Conservation (phyloP, 108 stramenopile species). For the Nitzschia sp. region DNA sequence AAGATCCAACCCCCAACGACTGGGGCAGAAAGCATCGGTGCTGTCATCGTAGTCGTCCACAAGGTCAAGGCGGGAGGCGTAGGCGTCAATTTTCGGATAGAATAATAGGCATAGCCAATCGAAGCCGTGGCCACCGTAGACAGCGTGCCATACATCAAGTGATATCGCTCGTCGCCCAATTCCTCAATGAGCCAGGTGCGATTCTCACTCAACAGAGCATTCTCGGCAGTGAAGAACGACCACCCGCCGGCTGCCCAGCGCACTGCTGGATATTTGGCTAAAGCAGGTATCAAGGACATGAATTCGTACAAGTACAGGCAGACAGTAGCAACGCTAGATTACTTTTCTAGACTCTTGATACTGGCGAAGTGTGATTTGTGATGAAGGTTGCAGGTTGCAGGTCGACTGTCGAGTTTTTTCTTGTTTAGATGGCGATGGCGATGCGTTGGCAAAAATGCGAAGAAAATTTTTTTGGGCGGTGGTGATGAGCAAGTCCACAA, state of each 20-base stretch:
- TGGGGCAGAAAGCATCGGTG: constrained; percentile 13
- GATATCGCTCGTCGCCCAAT: constrained; percentile 75
- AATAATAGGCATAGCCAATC: constrained; percentile 69
- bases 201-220: constrained; percentile 88
- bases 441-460: too few species aligned
- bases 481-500: too few species aligned
- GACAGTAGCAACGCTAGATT: too few species aligned
- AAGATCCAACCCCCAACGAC: constrained; percentile 35
- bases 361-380: neutral
- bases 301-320: too few species aligned
- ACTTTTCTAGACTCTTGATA: too few species aligned
- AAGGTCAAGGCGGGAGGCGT: constrained; percentile 21
- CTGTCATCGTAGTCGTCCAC: neutral
- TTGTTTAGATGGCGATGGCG: too few species aligned
- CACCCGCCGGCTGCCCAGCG: constrained; percentile 81
- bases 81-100: constrained; percentile 41
- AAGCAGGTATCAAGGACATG: neutral
- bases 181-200: constrained; percentile 70
- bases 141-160: constrained; percentile 68
- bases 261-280: constrained; percentile 7
- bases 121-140: constrained; percentile 80
- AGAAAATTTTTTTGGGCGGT: too few species aligned
- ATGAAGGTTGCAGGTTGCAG: neutral
- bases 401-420: too few species aligned
- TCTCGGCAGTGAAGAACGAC: constrained; percentile 85